Conservation (phyloP, 2,329 filamentous ascomycete genomes). For the Epicoccum nigrum region DNA sequence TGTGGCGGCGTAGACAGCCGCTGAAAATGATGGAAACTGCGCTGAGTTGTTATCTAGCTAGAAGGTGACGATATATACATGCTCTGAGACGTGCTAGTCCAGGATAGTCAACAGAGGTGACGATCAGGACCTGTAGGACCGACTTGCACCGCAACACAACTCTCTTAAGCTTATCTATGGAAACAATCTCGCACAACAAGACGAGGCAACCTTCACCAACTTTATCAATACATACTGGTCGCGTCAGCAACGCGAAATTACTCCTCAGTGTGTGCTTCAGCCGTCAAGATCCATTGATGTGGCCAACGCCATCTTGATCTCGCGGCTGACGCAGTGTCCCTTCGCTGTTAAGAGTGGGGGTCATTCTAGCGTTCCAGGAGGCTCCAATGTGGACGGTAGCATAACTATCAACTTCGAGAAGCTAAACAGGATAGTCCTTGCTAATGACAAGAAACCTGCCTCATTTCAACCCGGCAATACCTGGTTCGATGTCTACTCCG, state of each 20-base stretch:
- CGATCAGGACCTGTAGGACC: too few relatives aligned
- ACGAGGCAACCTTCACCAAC: slow-evolving; percentile 22
- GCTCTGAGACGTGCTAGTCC: slow-evolving; percentile 28
- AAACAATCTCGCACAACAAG: slow-evolving; percentile 17
- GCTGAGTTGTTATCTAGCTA: slow-evolving; percentile 17
- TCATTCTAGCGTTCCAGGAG: slow-evolving; percentile 49
- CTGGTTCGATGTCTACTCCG: slow-evolving; percentile 46
- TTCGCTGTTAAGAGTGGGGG: slow-evolving; percentile 55
- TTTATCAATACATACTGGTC: slow-evolving; percentile 27
- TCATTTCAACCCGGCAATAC: slow-evolving; percentile 41
- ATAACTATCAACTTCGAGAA: slow-evolving; percentile 52
- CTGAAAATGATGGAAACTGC: slow-evolving; percentile 24
- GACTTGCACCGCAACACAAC: too few relatives aligned
- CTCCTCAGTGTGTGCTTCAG: slow-evolving; percentile 25
- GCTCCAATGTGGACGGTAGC: slow-evolving; percentile 50
- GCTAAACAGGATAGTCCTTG: slow-evolving; percentile 36
- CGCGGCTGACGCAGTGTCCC: slow-evolving; percentile 35
- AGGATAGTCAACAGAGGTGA: slow-evolving; percentile 21
- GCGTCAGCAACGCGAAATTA: slow-evolving; percentile 21
- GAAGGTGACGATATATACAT: slow-evolving; percentile 8
- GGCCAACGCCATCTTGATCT: slow-evolving; percentile 20
- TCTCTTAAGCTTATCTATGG: slow-evolving; percentile 28
- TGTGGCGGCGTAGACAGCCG: too few relatives aligned
- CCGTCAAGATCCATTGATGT: slow-evolving; percentile 20
- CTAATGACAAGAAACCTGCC: slow-evolving; percentile 32